Evolutionary conservation across 2,329 filamentous ascomycete genomes (phyloP), one percentile per base, ranked within the genome.

Genomic region (Nannizziopsis arthrosporioides): DNA sequence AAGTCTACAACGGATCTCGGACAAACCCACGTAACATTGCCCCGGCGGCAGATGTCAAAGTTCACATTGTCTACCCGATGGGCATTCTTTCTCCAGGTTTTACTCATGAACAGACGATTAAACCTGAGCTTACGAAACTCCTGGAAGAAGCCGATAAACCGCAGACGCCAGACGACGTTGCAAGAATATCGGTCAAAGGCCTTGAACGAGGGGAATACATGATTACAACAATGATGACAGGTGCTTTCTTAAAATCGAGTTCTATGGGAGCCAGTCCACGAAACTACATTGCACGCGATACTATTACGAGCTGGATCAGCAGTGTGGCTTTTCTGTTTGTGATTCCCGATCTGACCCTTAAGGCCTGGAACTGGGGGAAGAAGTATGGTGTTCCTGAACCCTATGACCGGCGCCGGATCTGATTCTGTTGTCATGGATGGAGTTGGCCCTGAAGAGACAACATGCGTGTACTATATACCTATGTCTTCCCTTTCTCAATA

Each of bases 61-160:
- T 95, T 15, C 86, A 94, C 59, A 76, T 86, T 37, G 78, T 96
- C 10, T 85, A 81, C 58, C 92, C 92, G 0, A 90, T 84, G 46
- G 86, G 84, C 2, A 96, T 98, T 54, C 73, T 80, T 11, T 82
- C 77, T 5, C 81, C 86, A 0, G 88, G 89, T 0, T 76, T 82
- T 44, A 81, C 82, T 51, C 73, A 77, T 14, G 90, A 96, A 68
- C 82, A 93, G 59, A 66, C 71, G 57, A 76, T 77, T 22, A 96
- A 96, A 67, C 90, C 89, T 6, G 78, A 75, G 4, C 74, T 95
- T 43, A 94, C 89, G 2, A 75, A 80, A 55, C 73, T 82, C 45
- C 68, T 96, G 40, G 92, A 96, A 66, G 80, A 85, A 56, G 76
- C 77, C n/a, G 92, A 98, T 62, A 82, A 82, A 11, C 74, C 80